Evolutionary conservation across 768 basidiomycete species (phyloP), one percentile per base, ranked within the genome.

Genomic region (Tulasnella sp.): DNA sequence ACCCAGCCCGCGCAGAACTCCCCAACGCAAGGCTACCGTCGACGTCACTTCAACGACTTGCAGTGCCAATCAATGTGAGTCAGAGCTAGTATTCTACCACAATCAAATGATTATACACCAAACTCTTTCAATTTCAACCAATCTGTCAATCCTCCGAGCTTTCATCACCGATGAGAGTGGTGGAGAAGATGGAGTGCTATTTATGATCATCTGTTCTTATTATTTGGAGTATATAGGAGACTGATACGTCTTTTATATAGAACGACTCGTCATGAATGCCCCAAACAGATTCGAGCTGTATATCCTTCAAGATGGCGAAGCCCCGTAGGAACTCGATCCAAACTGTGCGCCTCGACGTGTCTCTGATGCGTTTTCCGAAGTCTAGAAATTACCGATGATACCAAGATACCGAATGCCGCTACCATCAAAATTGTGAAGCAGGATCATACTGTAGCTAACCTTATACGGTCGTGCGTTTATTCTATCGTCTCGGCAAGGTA

Each of bases 381-480:
- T 39, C 79, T 98, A 50, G 86, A 90, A 60, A 73, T 98, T 37
- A 78, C 75, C 0, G 92, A 98, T 66, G 95, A 99, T 67, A 92
- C 89, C 37, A 96, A 95, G 69, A 89, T 98, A 55, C 92, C 92
- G 0, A 95, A 96, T 60, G 91, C 95, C 1, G 93, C 93, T 15
- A 93, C 92, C 0, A 78, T 99, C 56, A 89, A 88, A 59, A 72
- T 99, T 59, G 72, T 87, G 54, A 96, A 96, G 69, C 93, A 99
- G 63, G 95, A 98, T 62, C 95, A 98, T 63, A 99, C 95, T 0
- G 69, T 98, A 5, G 93, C 80, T 7, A 92, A 92, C 69, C 87
- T 98, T 85, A 72, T 99, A n/a, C 79, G 95, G 62, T 79, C 86
- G 90, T 91, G 64, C 56, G 81, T 74, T 10, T 48, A n/a, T 51